These are phyloP conservation scores for Entamoeba dispar DNA, from an alignment of 208 protist species.

Conservation along the genomic window DNA sequence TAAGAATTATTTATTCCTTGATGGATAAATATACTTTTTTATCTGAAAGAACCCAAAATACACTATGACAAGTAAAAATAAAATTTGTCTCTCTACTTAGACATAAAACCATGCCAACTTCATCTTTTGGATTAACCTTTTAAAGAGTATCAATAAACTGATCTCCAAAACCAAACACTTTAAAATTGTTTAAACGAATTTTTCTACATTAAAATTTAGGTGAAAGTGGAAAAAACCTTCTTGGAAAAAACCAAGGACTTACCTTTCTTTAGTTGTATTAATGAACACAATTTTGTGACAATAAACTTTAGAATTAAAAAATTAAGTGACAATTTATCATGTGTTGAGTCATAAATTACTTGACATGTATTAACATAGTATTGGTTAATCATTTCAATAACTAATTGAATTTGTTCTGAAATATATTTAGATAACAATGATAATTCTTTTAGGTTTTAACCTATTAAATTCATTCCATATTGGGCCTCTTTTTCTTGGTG, in stretches of 20 bases:
- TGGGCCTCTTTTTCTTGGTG: neutral
- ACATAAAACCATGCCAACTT: neutral
- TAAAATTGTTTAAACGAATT: neutral
- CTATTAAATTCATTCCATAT: neutral
- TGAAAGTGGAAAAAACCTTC: neutral
- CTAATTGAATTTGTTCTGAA: neutral
- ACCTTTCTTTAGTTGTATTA: neutral
- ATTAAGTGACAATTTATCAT: neutral
- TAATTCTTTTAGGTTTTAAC: neutral
- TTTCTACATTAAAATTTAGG: neutral
- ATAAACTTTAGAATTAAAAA: neutral
- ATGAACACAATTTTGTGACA: neutral
- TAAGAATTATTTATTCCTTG: neutral
- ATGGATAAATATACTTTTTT: neutral
- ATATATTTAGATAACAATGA: neutral
- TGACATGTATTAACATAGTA: neutral
- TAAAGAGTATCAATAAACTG: neutral
- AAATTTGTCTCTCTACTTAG: neutral
- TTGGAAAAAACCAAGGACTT: neutral
- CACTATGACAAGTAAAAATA: neutral
- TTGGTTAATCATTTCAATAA: neutral
- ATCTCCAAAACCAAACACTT: neutral
- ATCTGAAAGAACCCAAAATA: neutral
- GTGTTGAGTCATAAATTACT: neutral
- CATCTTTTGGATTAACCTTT: neutral